Base-by-base conservation (phyloP, 106 monocot species). In the Platanthera zijinensis region DNA sequence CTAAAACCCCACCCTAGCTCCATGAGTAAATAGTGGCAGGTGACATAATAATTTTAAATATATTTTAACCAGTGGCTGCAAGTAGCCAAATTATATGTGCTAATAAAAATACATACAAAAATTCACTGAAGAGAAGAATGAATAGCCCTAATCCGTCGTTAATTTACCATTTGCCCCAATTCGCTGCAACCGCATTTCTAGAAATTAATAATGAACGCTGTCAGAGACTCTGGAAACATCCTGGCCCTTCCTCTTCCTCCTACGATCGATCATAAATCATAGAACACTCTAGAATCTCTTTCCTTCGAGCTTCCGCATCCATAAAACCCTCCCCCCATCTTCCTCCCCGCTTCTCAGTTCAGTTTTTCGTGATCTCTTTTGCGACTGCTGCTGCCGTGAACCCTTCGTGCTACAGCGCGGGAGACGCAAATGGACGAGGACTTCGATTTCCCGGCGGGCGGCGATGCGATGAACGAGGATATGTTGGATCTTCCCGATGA, bases 401-500 rank as follows among this genome's bases (percentile, higher is more conserved):
- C 48, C 47, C 15, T 45, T 17, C 9, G 47, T 14, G 48, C 15
- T 45, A 12, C 47, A 47, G 70, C 5, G 50, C n/a, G 7, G n/a
- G 18, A 49, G 72, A 10, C 8, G 19, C 8, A 17, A 19, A 81
- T 81, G 80, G 80, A 81, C 10, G 75, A 75, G 32, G 80, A 81
- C 74, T 81, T 81, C 69, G 80, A 69, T 13, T 47, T 81, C 18
- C 74, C 75, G 51, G 54, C 51, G 0, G 75, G 75, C 14, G 80
- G 74, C 51, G 59, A 59, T 19, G 74, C 66, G 79, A 79, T 73
- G 74, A 67, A 80, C 66, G 86, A 84, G 76, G 82, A 59, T 28
- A 80, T 78, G 82, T 77, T 82, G 80, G 88, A 79, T 25, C 46
- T 83, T 7, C 67, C 75, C 10, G 83, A 69, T 53, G 75, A 21